phyloP scores from a whole-genome alignment of 352 stramenopile genomes.

The Pythium biforme region DNA sequence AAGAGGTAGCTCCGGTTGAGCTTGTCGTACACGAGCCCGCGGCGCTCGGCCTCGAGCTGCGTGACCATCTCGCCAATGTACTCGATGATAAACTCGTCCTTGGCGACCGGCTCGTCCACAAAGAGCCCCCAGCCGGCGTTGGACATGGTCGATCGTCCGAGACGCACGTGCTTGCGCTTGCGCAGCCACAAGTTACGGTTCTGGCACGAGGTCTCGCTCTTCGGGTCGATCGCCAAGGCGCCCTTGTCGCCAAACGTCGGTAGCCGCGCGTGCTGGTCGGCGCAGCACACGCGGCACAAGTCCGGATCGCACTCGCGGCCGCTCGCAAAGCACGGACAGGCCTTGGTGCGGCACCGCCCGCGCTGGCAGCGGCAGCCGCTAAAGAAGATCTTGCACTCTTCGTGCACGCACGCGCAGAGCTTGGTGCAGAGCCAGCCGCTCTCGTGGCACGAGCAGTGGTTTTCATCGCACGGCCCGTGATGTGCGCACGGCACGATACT shows the following conservation, averaged over 20 bases:
- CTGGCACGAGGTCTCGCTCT: conserved; percentile 47
- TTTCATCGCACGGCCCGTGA: conserved; percentile 74
- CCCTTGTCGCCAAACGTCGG: not conserved
- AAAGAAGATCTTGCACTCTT: conserved; percentile 87
- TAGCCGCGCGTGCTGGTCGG: conserved; percentile 35
- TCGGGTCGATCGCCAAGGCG: not conserved
- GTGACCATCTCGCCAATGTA: conserved; percentile 95
- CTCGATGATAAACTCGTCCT: conserved; percentile 93
- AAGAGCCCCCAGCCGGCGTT: conserved; percentile 92
- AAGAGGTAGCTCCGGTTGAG: conserved; percentile 92
- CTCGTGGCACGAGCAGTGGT: conserved; percentile 86
- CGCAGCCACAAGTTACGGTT: conserved; percentile 59
- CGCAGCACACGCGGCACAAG: conserved; percentile 81
- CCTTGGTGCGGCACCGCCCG: conserved; percentile 79
- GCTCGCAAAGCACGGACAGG: conserved; percentile 89
- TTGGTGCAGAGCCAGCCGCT: conserved; percentile 91
- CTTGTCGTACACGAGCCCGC: conserved; percentile 88
- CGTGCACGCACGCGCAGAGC: conserved; percentile 80
- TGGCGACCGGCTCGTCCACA: conserved; percentile 82
- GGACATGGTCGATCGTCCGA: conserved; percentile 78
- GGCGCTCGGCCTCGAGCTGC: conserved; percentile 88
- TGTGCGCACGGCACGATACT: conserved; percentile 89
- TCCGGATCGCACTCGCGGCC: conserved; percentile 94
- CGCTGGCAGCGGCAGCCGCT: conserved; percentile 84
- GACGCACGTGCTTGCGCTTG: conserved; percentile 61